Evolutionary conservation across 352 stramenopile species (phyloP), one percentile per base, ranked within the genome.

Genomic region (Phytopythium helicoides): DNA sequence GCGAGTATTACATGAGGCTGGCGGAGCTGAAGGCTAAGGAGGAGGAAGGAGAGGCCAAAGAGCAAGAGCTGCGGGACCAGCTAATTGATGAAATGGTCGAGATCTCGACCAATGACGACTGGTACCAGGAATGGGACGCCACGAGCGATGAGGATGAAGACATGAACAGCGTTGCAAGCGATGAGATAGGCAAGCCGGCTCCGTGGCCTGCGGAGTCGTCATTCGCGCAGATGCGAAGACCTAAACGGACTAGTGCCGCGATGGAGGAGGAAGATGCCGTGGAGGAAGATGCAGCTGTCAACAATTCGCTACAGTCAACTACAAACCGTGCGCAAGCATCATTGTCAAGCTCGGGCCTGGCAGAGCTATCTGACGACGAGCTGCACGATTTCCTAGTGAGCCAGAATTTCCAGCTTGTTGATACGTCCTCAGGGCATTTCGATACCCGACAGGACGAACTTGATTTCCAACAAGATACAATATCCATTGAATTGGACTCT

Each of bases 71-170:
- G 59, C 56, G 62, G 35, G 65, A 80, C 3, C 58, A 73, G 38
- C 25, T 88, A 23, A 60, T 75, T 8, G 63, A 81, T 1, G 77
- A 87, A 36, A 56, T 88, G 3, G 72, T 81, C 34, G 56, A 88
- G 64, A 81, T 88, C 39, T 73, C 75, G 15, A 80, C 70, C 22
- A 73, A 76, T 36, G 80, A 88, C 56, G 75, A 87, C 39, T 89
- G 79, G 79, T 87, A 71, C 45, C 66, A 87, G 31, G 67, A 75
- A 8, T 81, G 76, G 76, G 60, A 81, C 1, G 57, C 68, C 7
- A 75, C 66, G 22, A 73, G 69, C n/a, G 78, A 86, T 3, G 68
- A 71, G 3, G 66, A 60, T 10, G 66, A 70, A 38, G 52, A 56
- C 19, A 47, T 51, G 61, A 57, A 58, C 10, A 52, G 54, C 5